Evolutionary conservation across 2,329 filamentous ascomycete species (phyloP).

Genomic region (Lizonia empirigonia): DNA sequence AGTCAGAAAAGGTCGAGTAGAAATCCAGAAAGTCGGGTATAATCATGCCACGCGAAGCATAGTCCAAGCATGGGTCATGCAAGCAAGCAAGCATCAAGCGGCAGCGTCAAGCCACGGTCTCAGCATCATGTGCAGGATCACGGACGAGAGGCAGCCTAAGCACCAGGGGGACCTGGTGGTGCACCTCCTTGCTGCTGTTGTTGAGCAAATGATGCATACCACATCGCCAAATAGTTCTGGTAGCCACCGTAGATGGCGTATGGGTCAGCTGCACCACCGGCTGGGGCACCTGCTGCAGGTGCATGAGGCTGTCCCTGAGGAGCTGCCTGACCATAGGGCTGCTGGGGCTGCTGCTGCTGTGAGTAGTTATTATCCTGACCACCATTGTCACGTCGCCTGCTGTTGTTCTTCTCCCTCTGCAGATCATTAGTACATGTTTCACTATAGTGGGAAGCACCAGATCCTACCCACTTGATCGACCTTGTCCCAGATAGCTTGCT

Average conservation of each 20-base stretch:
- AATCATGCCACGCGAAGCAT: slow-evolving; percentile 37
- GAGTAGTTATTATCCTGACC: slow-evolving; percentile 53
- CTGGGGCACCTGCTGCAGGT: slow-evolving; percentile 46
- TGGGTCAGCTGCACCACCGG: slow-evolving; percentile 57
- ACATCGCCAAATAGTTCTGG: slow-evolving; percentile 77
- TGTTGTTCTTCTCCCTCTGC: slow-evolving; percentile 56
- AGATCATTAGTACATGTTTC: slow-evolving; percentile 22
- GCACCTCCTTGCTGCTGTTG: slow-evolving; percentile 51
- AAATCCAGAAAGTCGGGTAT: slow-evolving; percentile 26
- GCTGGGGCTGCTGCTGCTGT: slow-evolving; percentile 51
- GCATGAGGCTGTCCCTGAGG: slow-evolving; percentile 36
- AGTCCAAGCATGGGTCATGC: slow-evolving; percentile 43
- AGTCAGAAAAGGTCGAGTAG: slow-evolving; percentile 21
- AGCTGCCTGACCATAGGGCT: slow-evolving; percentile 45
- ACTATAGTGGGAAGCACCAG: background rate
- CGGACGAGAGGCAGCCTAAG: slow-evolving; percentile 40
- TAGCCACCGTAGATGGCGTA: slow-evolving; percentile 86
- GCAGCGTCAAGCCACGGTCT: slow-evolving; percentile 44
- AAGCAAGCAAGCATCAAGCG: slow-evolving; percentile 47
- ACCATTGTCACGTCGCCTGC: slow-evolving; percentile 49
- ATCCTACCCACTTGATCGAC: slow-evolving; percentile 85
- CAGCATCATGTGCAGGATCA: slow-evolving; percentile 47
- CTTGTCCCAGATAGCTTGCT: slow-evolving; percentile 87
- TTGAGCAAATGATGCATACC: slow-evolving; percentile 73
- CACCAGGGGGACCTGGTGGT: slow-evolving; percentile 43